Conservation (phyloP, 345 rosid species). For the Erucastrum elatum region DNA sequence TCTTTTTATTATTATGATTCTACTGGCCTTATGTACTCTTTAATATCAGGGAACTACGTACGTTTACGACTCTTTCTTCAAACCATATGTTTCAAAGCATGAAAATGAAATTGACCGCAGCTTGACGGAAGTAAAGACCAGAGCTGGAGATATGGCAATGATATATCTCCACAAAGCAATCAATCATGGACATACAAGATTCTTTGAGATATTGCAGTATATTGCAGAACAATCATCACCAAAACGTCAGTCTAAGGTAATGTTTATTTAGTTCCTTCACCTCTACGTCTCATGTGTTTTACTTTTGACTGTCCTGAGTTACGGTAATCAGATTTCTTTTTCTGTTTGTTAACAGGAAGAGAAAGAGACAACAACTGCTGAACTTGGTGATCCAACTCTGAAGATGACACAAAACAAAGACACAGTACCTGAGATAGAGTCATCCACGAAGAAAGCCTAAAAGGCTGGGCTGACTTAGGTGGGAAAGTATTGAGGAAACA, state of each 20-base stretch:
- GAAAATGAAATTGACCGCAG: conserved; percentile 62
- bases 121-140: conserved; percentile 51
- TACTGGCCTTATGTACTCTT: neutral
- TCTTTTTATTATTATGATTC: no score
- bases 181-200: conserved; percentile 50
- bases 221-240: conserved; percentile 50
- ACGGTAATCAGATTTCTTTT: neutral
- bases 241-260: conserved; percentile 45
- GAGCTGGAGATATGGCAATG: conserved; percentile 49
- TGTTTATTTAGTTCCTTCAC: neutral
- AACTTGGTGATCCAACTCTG: conserved; percentile 35
- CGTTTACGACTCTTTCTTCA: conserved; percentile 55
- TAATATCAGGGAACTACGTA: conserved; percentile 54
- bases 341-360: conserved; percentile 29
- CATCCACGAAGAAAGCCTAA: conserved; percentile 43
- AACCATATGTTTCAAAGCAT: conserved; percentile 52
- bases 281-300: neutral
- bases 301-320: neutral
- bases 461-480: conserved; percentile 32
- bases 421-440: neutral
- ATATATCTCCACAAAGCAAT: conserved; percentile 52
- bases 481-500: conserved; percentile 40
- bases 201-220: conserved; percentile 51
- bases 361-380: conserved; percentile 20
- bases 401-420: conserved; percentile 44